Conservation (phyloP, 306 rosid genomes). For the Clitoria ternatea region DNA sequence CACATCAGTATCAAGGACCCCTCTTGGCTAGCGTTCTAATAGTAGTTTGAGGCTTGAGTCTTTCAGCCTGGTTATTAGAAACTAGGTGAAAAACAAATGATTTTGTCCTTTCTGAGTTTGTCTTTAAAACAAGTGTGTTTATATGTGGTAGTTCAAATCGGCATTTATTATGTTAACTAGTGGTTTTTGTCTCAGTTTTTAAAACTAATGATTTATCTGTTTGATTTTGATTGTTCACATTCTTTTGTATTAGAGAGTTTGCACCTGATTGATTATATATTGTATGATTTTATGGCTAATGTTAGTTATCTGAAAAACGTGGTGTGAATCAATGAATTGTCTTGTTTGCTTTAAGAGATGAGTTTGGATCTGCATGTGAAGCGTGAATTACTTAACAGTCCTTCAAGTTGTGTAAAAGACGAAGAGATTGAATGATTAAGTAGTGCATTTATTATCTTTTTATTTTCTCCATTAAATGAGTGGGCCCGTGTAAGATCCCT, state of each 20-base stretch:
- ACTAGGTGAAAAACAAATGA: constrained; percentile 15
- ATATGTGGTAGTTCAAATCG: constrained; percentile 28
- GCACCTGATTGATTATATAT: background rate
- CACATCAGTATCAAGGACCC: constrained; percentile 41
- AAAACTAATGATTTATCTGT: background rate
- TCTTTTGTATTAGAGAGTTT: background rate
- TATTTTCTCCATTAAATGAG: constrained; percentile 10
- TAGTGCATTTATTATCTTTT: constrained; percentile 24
- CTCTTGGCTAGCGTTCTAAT: constrained; percentile 18
- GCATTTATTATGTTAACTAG: constrained; percentile 45
- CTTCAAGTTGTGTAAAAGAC: background rate
- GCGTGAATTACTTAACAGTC: background rate
- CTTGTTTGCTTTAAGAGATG: background rate
- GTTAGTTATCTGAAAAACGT: background rate
- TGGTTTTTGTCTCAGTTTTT: constrained; percentile 26
- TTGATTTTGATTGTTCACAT: constrained; percentile 21
- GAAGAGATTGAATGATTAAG: constrained; percentile 22
- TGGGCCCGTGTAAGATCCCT: constrained; percentile 9
- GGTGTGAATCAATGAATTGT: background rate
- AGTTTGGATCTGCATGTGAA: background rate
- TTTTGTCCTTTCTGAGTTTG: constrained; percentile 14
- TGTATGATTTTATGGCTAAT: background rate
- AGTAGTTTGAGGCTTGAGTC: constrained; percentile 24
- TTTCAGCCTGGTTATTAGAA: constrained; percentile 10
- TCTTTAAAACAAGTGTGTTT: background rate